phyloP scores from a whole-genome alignment of 805 yeast species.

The Candida gorgasii region DNA sequence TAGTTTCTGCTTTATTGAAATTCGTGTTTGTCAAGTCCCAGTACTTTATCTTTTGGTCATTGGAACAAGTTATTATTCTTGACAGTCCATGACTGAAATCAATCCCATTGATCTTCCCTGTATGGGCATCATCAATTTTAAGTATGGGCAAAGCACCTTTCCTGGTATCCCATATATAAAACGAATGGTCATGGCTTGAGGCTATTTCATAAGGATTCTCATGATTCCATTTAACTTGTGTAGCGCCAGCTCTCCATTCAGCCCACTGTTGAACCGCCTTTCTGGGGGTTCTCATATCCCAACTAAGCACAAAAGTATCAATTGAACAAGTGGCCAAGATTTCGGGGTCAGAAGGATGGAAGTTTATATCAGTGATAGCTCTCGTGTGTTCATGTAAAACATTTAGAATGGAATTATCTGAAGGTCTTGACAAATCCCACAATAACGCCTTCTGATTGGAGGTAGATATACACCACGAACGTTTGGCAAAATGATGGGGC shows the following conservation, averaged over 20 bases:
- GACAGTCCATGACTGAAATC: conserved; percentile 70
- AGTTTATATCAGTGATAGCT: conserved; percentile 94
- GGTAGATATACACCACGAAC: conserved; percentile 90
- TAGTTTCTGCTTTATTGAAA: conserved; percentile 20
- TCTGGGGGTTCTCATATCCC: conserved; percentile 87
- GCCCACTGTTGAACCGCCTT: conserved; percentile 77
- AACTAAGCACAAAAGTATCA: conserved; percentile 80
- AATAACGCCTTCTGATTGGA: conserved; percentile 93
- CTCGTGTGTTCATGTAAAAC: conserved; percentile 87
- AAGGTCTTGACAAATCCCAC: conserved; percentile 84
- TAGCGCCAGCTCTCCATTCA: conserved; percentile 94
- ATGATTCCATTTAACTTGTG: conserved; percentile 93
- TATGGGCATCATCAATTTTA: conserved; percentile 66
- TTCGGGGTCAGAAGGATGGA: conserved; percentile 86
- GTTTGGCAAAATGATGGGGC: conserved; percentile 75
- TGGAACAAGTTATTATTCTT: conserved; percentile 76
- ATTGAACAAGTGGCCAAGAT: conserved; percentile 89
- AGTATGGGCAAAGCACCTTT: conserved; percentile 76
- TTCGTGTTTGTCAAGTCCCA: conserved; percentile 60
- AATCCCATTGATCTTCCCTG: conserved; percentile 84
- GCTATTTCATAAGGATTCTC: conserved; percentile 76
- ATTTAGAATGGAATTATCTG: conserved; percentile 73
- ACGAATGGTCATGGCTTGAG: conserved; percentile 77
- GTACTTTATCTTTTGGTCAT: conserved; percentile 76
- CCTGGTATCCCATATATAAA: conserved; percentile 86